Evolutionary conservation across 148 eudicot species (phyloP).

Genomic region (Beta vulgaris): DNA sequence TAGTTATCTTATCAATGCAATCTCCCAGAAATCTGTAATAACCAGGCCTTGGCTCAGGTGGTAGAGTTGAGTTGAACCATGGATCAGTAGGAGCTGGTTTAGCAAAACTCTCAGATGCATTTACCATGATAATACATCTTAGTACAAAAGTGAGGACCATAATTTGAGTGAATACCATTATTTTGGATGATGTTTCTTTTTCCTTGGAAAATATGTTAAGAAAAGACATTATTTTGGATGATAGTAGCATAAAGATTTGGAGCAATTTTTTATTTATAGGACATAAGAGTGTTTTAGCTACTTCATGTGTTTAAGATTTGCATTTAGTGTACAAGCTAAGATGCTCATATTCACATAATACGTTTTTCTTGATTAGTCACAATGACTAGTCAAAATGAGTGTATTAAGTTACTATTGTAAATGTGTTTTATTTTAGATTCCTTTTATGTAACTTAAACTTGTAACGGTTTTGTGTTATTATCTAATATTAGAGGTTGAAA

Average conservation of each 20-base stretch:
- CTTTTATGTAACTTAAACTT: no score
- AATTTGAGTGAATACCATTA: not conserved
- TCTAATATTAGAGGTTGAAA: no score
- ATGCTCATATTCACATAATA: not conserved
- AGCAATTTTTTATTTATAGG: not conserved
- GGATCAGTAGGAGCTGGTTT: constrained; percentile 8
- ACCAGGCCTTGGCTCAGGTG: constrained; percentile 21
- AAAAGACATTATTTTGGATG: no score
- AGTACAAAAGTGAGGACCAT: not conserved
- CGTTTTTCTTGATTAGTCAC: not conserved
- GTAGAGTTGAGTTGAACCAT: constrained; percentile 20
- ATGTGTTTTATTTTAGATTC: no score
- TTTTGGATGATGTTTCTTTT: not conserved
- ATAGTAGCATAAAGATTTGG: no score
- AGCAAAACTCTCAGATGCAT: not conserved
- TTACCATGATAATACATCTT: not conserved
- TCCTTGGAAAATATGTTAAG: no score
- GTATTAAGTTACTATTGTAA: not conserved
- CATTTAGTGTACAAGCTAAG: not conserved
- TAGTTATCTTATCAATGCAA: constrained; percentile 22
- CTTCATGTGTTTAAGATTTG: not conserved
- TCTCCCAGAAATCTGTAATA: constrained; percentile 22
- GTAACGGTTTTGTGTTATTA: no score
- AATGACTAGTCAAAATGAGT: not conserved
- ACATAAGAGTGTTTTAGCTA: not conserved